Percentiles rank a stretch among this genome's conserved stretches.
Conservation (phyloP, 2,329 filamentous ascomycete genomes). For the Aureobasidium melanogenum region DNA sequence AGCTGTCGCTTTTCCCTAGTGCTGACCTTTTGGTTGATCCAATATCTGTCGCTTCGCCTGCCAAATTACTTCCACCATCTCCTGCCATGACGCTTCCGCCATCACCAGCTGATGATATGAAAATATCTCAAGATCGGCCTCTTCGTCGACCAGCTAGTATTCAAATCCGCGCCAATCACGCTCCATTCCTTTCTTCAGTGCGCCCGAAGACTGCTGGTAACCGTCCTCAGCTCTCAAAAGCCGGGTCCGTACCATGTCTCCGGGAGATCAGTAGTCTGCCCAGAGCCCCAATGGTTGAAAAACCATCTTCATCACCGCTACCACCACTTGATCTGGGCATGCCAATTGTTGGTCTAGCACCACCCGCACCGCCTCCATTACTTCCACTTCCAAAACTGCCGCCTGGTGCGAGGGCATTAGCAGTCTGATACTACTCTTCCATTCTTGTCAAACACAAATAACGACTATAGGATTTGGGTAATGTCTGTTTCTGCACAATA, state of each 20-base stretch:
- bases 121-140: slow-evolving; percentile 2
- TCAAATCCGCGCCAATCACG: slow-evolving; percentile 34
- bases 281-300: not conserved
- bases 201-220: slow-evolving; percentile 21
- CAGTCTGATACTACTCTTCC: not conserved
- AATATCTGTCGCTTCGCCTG: not conserved
- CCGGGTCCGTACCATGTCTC: not conserved
- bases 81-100: not conserved
- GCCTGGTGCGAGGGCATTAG: slow-evolving; percentile 4
- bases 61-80: not conserved
- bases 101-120: not conserved
- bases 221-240: slow-evolving; percentile 13
- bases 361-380: slow-evolving; percentile 37
- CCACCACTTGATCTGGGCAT: slow-evolving; percentile 25
- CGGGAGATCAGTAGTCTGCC: not conserved
- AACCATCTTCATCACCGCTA: slow-evolving; percentile 6
- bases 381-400: slow-evolving; percentile 36
- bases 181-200: slow-evolving; percentile 34
- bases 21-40: not conserved
- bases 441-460: not conserved
- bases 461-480: not conserved
- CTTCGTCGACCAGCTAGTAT: slow-evolving; percentile 36
- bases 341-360: slow-evolving; percentile 33
- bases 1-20: slow-evolving; percentile 19
- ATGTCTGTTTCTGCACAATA: not conserved